These are phyloP conservation scores for Euphrasia arctica DNA, from an alignment of 305 asterid genomes.

Conservation along the genomic window DNA sequence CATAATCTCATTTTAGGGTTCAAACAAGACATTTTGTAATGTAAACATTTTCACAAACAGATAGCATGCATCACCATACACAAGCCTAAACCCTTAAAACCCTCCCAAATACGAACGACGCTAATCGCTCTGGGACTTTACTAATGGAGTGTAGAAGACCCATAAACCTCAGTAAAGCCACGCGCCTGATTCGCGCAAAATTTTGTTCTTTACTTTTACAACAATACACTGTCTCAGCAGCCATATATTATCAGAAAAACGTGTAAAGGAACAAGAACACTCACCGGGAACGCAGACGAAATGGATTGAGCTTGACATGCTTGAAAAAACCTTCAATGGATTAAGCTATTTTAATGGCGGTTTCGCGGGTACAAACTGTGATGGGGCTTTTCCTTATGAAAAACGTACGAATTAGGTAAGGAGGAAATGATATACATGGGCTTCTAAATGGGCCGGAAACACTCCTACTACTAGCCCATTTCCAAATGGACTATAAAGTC, in stretches of 20 bases:
- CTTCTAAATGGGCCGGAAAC: neutral
- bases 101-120: neutral
- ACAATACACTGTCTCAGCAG: neutral
- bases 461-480: neutral
- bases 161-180: neutral
- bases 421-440: neutral
- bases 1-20: neutral
- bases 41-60: slow-evolving; percentile 27
- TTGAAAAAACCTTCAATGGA: slow-evolving; percentile 17
- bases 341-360: slow-evolving; percentile 27
- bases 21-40: neutral
- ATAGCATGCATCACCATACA: slow-evolving; percentile 19
- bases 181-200: slow-evolving; percentile 17
- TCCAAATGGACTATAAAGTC: neutral
- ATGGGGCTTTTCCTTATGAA: neutral
- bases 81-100: neutral
- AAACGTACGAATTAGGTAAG: neutral
- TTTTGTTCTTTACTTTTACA: neutral
- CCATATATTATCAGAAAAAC: neutral
- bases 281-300: slow-evolving; percentile 44
- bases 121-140: neutral
- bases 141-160: neutral
- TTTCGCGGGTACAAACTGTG: slow-evolving; percentile 6
- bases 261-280: neutral
- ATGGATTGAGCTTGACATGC: slow-evolving; percentile 44